Conservation (phyloP, 768 basidiomycete species). For the Phlegmacium glaucopus region DNA sequence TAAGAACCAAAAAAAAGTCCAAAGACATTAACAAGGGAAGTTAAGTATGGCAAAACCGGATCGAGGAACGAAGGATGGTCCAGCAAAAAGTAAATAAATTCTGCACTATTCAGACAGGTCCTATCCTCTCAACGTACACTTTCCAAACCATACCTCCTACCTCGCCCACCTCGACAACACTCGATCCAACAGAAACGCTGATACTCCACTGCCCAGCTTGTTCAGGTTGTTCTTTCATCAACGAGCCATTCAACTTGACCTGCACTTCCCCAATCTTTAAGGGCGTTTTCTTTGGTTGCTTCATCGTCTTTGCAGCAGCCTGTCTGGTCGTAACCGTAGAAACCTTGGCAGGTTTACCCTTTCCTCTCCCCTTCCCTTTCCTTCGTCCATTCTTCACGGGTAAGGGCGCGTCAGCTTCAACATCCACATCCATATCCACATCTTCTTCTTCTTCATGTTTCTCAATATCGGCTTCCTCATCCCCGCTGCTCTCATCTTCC, state of each 20-base stretch:
- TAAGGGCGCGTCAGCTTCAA: constrained; percentile 31
- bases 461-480: constrained; percentile 39
- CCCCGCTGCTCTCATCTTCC: constrained; percentile 56
- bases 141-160: constrained; percentile 69
- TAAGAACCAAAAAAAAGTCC: too few relatives aligned
- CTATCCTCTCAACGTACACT: constrained; percentile 53
- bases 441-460: constrained; percentile 41
- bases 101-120: constrained; percentile 6
- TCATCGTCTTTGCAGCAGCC: constrained; percentile 25
- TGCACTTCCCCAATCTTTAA: constrained; percentile 55
- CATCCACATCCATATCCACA: constrained; percentile 41
- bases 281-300: constrained; percentile 39
- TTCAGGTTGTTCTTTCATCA: constrained; percentile 43
- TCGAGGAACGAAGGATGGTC: too few relatives aligned
- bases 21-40: too few relatives aligned
- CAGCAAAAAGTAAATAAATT: not conserved
- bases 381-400: constrained; percentile 40
- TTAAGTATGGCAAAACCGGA: too few relatives aligned
- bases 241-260: constrained; percentile 59
- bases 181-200: constrained; percentile 53
- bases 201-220: constrained; percentile 59
- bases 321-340: constrained; percentile 19
- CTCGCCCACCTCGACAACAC: constrained; percentile 71
- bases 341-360: constrained; percentile 33
- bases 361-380: constrained; percentile 36